Evolutionary conservation across 2,329 filamentous ascomycete genomes (phyloP).

Genomic region (Helicocarpus griseus): DNA sequence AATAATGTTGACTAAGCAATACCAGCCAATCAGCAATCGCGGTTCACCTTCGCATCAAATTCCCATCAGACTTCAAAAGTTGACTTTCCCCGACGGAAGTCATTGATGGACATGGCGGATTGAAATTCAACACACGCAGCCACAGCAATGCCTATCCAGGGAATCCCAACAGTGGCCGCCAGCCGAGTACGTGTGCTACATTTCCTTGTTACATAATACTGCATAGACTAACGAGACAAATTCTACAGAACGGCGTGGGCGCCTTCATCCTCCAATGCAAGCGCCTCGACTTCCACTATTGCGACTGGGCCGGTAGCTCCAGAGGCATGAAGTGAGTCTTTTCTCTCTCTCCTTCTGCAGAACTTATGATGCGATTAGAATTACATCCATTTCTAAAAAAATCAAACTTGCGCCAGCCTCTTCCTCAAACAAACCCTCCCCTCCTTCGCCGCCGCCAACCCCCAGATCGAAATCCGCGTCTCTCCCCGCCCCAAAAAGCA

Average conservation of each 20-base stretch:
- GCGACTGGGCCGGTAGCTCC: slow-evolving; percentile 90
- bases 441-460: slow-evolving; percentile 69
- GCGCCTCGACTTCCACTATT: slow-evolving; percentile 91
- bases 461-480: slow-evolving; percentile 82
- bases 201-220: background rate
- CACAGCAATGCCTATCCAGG: slow-evolving; percentile 35
- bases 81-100: slow-evolving; percentile 9
- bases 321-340: slow-evolving; percentile 76
- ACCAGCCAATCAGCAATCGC: slow-evolving; percentile 19
- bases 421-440: slow-evolving; percentile 73
- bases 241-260: slow-evolving; percentile 77
- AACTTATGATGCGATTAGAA: no score
- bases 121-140: background rate
- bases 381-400: slow-evolving; percentile 4
- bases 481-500: slow-evolving; percentile 85
- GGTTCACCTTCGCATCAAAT: background rate
- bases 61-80: slow-evolving; percentile 15
- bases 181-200: slow-evolving; percentile 40
- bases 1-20: background rate
- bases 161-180: slow-evolving; percentile 45
- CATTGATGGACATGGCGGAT: background rate
- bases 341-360: no score
- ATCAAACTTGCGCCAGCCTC: slow-evolving; percentile 41
- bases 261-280: slow-evolving; percentile 97
- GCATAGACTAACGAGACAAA: slow-evolving; percentile 4